Evolutionary conservation across 257 asterid genomes (phyloP).

Genomic region (Nemophila menziesii): DNA sequence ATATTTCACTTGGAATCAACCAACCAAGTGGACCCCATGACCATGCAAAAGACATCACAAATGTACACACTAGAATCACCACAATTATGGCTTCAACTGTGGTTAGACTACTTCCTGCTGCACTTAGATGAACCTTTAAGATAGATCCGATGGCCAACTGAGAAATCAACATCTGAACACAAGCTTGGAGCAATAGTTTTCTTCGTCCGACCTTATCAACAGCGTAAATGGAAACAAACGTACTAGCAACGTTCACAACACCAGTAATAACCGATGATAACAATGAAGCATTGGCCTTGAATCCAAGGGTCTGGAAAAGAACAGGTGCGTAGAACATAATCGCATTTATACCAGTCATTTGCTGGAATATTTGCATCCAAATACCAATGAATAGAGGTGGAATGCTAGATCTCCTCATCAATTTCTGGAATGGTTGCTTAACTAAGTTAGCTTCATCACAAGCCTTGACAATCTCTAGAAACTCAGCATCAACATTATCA

Average conservation of each 20-base stretch:
- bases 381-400: conserved; percentile 10
- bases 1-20: too few species aligned
- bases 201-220: conserved; percentile 8
- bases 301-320: conserved; percentile 12
- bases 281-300: neutral
- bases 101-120: conserved; percentile 20
- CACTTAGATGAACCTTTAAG: neutral
- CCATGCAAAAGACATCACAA: too few species aligned
- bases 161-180: neutral
- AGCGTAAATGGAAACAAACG: conserved; percentile 2
- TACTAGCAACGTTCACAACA: neutral
- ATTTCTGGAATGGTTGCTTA: conserved; percentile 4
- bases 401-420: conserved; percentile 1
- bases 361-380: conserved; percentile 12
- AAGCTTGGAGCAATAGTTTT: neutral
- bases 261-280: conserved; percentile 4
- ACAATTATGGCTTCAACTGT: too few species aligned
- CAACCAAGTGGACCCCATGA: too few species aligned
- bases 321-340: conserved; percentile 17
- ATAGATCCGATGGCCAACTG: conserved; percentile 13
- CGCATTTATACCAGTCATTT: conserved; percentile 19
- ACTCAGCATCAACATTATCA: conserved; percentile 8
- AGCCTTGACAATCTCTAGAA: neutral
- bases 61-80: too few species aligned
- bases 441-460: neutral